Evolutionary conservation across 1,139 yeast genomes (phyloP), one percentile per base, ranked within the genome.

Genomic region (Arxiozyma slooffiae): DNA sequence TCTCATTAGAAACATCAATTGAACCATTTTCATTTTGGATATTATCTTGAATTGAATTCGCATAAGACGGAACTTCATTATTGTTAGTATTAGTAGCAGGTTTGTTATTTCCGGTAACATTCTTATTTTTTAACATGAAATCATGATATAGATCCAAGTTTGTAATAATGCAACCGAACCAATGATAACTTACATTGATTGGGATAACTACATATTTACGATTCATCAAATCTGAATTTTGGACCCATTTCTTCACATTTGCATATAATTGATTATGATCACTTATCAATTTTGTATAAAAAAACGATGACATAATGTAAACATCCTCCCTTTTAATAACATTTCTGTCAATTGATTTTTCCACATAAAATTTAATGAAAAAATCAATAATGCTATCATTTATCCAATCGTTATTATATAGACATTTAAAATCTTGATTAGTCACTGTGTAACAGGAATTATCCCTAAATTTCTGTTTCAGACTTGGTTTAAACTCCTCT

Each of bases 121-220:
- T 53, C 21, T n/a, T 41, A 26, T 43, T 41, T 18, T 18, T 45
- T 43, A 16, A 44, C 21, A 55, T 48, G 40, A 51, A 59, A 5
- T 49, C 41, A 18, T 54, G 50, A 16, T 54, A 47, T 7, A 46
- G 43, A 24, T 67, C 62, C 9, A 79, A 66, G 50, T 76, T 74
- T 14, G 80, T 72, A 7, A 89, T 77, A 3, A 88, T 76, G 38
- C 88, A 83, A 46, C 90, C 82, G 63, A 82, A 87, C 99, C 99
- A 94, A 68, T 94, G 99, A 40, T 77, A 74, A 48, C 76, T 74
- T 57, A 82, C 87, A 65, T 88, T 88, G 14, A 94, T 81, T 0
- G 99, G 99, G 18, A 94, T 73, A 6, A 90, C 75, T 1, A 89
- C 72, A 59, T 76, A 80, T 46, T 80, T 77, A 60, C 75, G 81